A percentile compares a stretch with the other conserved stretches of the same genome.
Conservation (phyloP, 108 stramenopile species). For the Cyclotella baltica region DNA sequence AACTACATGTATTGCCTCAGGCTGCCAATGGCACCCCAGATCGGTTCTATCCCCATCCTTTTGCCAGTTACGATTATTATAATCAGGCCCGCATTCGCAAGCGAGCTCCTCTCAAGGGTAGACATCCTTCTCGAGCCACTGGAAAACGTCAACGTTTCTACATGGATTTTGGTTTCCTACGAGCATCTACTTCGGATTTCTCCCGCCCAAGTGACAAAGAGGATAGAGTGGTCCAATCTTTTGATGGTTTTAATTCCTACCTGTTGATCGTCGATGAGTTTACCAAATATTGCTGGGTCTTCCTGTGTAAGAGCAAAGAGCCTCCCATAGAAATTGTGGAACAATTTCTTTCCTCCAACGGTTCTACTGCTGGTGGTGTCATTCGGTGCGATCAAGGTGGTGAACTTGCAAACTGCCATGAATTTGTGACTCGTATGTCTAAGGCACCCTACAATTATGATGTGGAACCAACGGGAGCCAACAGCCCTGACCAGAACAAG, state of each 20-base stretch:
- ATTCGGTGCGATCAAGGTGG: no score
- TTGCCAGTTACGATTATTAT: no score
- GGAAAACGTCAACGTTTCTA: background rate
- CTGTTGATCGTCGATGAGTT: background rate
- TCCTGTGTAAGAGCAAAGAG: no score
- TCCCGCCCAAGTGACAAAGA: background rate
- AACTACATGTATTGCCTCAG: background rate
- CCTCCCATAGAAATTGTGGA: no score
- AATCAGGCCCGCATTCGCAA: no score
- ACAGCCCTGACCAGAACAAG: background rate
- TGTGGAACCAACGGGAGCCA: background rate
- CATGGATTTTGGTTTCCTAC: no score
- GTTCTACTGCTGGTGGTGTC: background rate
- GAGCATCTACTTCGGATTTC: no score
- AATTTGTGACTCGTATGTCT: background rate
- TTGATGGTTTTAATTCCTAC: background rate
- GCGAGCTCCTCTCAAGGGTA: background rate
- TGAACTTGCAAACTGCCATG: background rate
- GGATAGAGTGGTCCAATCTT: background rate
- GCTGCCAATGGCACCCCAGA: no score
- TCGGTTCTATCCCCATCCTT: no score
- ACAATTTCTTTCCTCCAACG: background rate
- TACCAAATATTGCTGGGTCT: background rate
- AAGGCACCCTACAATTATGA: background rate
- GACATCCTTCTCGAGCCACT: background rate